Evolutionary conservation across 2,329 filamentous ascomycete species (phyloP).

Genomic region (Colletotrichum sublineola): DNA sequence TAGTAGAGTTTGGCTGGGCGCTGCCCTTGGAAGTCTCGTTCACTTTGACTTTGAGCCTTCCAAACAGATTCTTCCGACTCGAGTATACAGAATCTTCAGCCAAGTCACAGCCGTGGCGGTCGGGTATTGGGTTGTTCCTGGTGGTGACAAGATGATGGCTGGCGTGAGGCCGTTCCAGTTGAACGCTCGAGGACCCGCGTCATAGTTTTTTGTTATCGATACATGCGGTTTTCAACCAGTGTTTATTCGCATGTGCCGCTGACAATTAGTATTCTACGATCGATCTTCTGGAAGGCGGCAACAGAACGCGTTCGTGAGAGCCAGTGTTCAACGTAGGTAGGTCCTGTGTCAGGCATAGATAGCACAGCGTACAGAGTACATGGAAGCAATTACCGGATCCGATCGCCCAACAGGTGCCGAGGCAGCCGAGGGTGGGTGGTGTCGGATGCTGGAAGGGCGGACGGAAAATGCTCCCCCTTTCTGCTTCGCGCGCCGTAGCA

Average conservation of each 20-base stretch:
- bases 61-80: conserved; percentile 7
- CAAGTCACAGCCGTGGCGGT: conserved; percentile 22
- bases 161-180: conserved; percentile 19
- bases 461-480: conserved; percentile 7
- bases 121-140: conserved; percentile 29
- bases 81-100: conserved; percentile 14
- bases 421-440: conserved; percentile 21
- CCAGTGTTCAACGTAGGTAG: neutral
- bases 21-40: neutral
- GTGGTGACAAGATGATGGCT: conserved; percentile 24
- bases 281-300: neutral
- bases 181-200: neutral
- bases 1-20: neutral
- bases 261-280: neutral
- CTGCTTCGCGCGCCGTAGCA: conserved; percentile 22
- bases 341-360: neutral
- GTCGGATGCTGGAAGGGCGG: conserved; percentile 15
- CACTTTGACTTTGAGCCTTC: conserved; percentile 19
- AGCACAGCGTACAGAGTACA: neutral
- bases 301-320: neutral
- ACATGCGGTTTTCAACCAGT: neutral
- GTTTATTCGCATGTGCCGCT: conserved; percentile 12
- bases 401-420: conserved; percentile 10
- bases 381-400: neutral
- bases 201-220: neutral